These are phyloP conservation scores for Emiliania huxleyi DNA, from an alignment of 78 protist species.

Conservation along the genomic window DNA sequence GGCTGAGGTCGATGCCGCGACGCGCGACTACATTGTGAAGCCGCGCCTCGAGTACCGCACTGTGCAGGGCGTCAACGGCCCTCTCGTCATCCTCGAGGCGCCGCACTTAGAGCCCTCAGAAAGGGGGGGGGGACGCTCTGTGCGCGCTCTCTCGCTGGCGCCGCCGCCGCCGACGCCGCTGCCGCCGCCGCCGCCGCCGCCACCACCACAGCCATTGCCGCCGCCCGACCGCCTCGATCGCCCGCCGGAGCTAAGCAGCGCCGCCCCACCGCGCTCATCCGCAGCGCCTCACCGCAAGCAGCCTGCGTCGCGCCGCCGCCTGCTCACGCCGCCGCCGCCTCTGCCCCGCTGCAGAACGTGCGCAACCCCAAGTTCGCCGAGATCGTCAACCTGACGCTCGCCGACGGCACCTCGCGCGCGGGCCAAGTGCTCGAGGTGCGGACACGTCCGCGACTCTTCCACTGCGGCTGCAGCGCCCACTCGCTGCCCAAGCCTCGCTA, in stretches of 20 bases:
- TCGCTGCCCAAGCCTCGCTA: too few species aligned
- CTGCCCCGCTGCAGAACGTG: too few species aligned
- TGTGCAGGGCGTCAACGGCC: conserved; percentile 97
- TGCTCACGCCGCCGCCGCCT: too few species aligned
- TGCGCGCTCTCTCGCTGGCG: background rate
- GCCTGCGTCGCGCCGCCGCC: too few species aligned
- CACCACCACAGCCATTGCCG: too few species aligned
- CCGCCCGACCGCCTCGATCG: too few species aligned
- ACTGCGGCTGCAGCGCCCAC: too few species aligned
- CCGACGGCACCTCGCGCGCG: conserved; percentile 84
- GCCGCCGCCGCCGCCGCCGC: too few species aligned
- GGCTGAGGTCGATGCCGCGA: background rate
- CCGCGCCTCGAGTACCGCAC: conserved; percentile 90
- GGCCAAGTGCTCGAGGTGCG: conserved; percentile 98
- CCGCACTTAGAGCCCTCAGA: background rate
- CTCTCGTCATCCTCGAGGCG: conserved; percentile 97
- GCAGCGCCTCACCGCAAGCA: too few species aligned
- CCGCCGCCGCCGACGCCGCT: background rate
- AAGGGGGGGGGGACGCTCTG: background rate
- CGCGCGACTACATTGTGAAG: background rate
- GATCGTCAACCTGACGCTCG: conserved; percentile 93
- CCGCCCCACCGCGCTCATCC: too few species aligned
- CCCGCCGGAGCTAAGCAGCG: too few species aligned
- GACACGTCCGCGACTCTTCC: too few species aligned
- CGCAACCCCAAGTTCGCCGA: conserved; percentile 90